Conservation (phyloP, 371 early-diverging fungal species). For the Apophysomyces sp. region DNA sequence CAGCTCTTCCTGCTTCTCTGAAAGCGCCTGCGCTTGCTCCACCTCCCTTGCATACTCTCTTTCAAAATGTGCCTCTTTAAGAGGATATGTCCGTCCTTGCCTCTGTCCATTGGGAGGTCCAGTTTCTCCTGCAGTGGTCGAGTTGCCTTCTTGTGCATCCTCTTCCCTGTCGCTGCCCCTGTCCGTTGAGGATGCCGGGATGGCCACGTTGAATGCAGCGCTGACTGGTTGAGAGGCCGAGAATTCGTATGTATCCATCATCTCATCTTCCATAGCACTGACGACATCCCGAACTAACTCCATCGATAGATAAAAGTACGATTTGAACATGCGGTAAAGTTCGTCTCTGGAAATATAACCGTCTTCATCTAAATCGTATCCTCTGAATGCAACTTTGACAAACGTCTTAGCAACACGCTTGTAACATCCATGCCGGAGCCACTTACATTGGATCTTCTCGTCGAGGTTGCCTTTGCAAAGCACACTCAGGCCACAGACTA, state of each 20-base stretch:
- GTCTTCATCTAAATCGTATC: slow-evolving; percentile 92
- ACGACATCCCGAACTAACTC: slow-evolving; percentile 88
- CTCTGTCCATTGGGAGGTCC: neutral
- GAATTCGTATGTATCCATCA: slow-evolving; percentile 89
- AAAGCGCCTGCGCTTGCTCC: slow-evolving; percentile 19
- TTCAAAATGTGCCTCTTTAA: slow-evolving; percentile 42
- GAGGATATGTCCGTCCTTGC: slow-evolving; percentile 27
- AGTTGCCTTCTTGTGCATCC: slow-evolving; percentile 14
- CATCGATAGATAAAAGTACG: slow-evolving; percentile 87
- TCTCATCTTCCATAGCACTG: slow-evolving; percentile 86
- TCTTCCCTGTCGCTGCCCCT: slow-evolving; percentile 15
- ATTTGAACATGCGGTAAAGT: slow-evolving; percentile 86
- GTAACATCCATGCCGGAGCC: too few species aligned
- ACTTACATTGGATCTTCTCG: slow-evolving; percentile 82
- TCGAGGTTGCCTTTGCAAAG: slow-evolving; percentile 87
- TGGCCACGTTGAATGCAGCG: slow-evolving; percentile 87
- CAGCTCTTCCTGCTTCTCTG: slow-evolving; percentile 2
- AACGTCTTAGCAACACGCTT: neutral
- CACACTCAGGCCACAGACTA: slow-evolving; percentile 81
- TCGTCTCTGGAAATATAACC: slow-evolving; percentile 85
- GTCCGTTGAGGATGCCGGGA: slow-evolving; percentile 47
- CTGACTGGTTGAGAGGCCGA: slow-evolving; percentile 91
- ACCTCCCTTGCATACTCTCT: slow-evolving; percentile 24
- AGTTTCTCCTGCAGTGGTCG: neutral
- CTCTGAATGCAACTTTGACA: slow-evolving; percentile 78